phyloP scores from a whole-genome alignment of 352 stramenopile species.

The Phytophthora citricola region DNA sequence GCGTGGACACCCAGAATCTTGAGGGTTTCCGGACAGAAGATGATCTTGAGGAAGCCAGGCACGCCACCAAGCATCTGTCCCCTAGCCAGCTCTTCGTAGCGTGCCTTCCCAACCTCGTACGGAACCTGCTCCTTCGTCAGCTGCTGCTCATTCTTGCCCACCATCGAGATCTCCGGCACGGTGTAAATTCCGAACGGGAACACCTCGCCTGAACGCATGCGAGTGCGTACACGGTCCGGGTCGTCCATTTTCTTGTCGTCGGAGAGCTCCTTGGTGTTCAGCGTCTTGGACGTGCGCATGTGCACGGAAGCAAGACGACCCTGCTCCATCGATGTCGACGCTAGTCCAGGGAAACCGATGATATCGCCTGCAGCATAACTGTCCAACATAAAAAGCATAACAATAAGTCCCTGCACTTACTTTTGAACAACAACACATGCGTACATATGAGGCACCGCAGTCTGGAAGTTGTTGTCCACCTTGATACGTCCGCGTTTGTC shows the following conservation, averaged over 20 bases:
- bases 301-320: constrained; percentile 86
- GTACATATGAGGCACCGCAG: constrained; percentile 86
- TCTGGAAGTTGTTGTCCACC: constrained; percentile 92
- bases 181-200: constrained; percentile 92
- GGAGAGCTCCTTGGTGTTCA: constrained; percentile 60
- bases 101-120: constrained; percentile 82
- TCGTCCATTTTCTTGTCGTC: constrained; percentile 64
- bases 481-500: constrained; percentile 88
- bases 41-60: constrained; percentile 85
- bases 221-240: constrained; percentile 70
- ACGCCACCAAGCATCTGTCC: constrained; percentile 87
- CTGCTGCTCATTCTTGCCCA: constrained; percentile 91
- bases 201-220: constrained; percentile 87
- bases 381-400: constrained; percentile 14
- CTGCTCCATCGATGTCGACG: constrained; percentile 93
- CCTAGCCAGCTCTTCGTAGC: constrained; percentile 87
- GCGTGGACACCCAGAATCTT: constrained; percentile 83
- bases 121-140: constrained; percentile 75
- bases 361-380: constrained; percentile 92
- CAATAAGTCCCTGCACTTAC: constrained; percentile 2
- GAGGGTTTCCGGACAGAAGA: constrained; percentile 82
- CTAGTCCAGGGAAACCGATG: constrained; percentile 90
- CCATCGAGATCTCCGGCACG: constrained; percentile 90
- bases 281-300: constrained; percentile 80
- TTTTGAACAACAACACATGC: constrained; percentile 8